These are phyloP conservation scores for Eucalyptus sp. DNA, from an alignment of 345 rosid species.

Conservation along the genomic window DNA sequence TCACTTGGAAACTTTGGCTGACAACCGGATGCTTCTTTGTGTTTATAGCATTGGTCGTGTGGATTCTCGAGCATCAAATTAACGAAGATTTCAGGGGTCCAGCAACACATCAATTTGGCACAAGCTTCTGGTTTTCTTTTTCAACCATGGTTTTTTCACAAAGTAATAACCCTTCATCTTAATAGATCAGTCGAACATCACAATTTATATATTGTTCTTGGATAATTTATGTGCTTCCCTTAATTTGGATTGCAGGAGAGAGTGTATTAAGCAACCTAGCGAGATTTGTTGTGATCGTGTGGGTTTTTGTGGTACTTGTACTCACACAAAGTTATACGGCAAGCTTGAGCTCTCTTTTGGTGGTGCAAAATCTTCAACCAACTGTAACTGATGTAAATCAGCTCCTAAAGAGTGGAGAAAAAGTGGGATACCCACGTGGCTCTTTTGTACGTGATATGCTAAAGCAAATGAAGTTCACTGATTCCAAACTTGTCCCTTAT, in stretches of 20 bases:
- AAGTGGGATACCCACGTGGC: fast-evolving
- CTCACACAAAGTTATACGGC: not conserved
- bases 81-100: not conserved
- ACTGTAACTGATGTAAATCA: fast-evolving
- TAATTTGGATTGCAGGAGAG: not conserved
- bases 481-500: too few relatives aligned
- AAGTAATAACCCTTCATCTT: not conserved
- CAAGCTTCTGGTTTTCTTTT: not conserved
- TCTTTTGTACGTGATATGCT: not conserved
- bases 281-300: not conserved
- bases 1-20: not conserved
- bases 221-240: fast-evolving
- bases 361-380: not conserved
- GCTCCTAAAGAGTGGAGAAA: not conserved
- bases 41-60: not conserved
- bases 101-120: fast-evolving
- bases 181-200: not conserved
- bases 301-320: not conserved
- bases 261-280: not conserved
- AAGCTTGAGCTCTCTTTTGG: not conserved
- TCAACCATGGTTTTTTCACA: not conserved
- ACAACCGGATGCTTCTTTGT: not conserved
- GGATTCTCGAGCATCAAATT: not conserved
- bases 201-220: fast-evolving
- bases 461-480: too few relatives aligned